Percentiles rank a stretch among this genome's conserved stretches.
Evolutionary conservation across 495 filamentous ascomycete species (phyloP).

Genomic region (Chaetomium tenue): DNA sequence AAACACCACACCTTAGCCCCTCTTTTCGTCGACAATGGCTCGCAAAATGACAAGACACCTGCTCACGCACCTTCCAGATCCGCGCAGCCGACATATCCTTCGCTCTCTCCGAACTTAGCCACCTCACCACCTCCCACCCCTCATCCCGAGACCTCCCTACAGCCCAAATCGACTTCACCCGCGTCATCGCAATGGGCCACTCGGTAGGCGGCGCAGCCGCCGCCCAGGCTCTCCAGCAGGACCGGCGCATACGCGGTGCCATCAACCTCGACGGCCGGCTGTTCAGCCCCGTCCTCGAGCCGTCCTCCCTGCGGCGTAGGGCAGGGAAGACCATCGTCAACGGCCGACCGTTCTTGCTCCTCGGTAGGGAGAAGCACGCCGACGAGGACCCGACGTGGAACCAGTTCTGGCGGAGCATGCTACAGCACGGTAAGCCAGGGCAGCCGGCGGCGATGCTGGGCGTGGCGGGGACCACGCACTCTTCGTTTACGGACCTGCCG

Average conservation of each 20-base stretch:
- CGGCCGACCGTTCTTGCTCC: background rate
- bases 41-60: background rate
- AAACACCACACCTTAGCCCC: background rate
- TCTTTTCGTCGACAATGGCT: background rate
- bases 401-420: background rate
- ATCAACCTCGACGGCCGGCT: conserved; percentile 5
- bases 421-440: too few species aligned
- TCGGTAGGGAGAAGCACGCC: background rate
- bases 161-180: background rate
- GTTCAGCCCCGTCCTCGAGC: conserved; percentile 1
- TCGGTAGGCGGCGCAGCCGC: background rate
- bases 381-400: conserved; percentile 4
- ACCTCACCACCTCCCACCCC: background rate
- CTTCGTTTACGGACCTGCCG: background rate
- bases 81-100: conserved; percentile 1
- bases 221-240: background rate
- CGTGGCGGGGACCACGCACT: background rate
- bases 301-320: background rate
- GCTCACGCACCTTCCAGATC: background rate
- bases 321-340: too few species aligned
- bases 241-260: background rate
- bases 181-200: conserved; percentile 4
- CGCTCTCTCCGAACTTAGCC: background rate
- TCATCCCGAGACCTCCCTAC: background rate
- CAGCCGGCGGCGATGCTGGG: background rate